A percentile compares a stretch with the other conserved stretches of the same genome.
Conservation (phyloP, 2,329 filamentous ascomycete species). For the Trichoderma sp. region DNA sequence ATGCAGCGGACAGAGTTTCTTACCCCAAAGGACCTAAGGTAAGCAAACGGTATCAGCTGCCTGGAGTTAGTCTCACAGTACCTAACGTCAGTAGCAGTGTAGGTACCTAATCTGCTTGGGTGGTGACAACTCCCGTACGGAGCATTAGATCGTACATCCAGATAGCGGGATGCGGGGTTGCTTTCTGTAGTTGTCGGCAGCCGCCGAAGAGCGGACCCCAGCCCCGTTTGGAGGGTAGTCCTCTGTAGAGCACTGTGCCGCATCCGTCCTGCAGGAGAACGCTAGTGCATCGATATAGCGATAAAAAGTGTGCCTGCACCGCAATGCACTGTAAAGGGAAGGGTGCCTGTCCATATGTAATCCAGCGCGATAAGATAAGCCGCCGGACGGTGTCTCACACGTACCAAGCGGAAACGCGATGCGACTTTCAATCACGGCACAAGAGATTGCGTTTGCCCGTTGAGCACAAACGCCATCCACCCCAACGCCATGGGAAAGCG, state of each 20-base stretch:
- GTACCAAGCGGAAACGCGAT: slow-evolving; percentile 14
- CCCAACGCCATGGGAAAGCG: slow-evolving; percentile 72
- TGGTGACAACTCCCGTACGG: not conserved
- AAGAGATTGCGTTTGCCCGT: slow-evolving; percentile 5
- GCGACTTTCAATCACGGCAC: slow-evolving; percentile 12
- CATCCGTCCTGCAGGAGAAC: not conserved
- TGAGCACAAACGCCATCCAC: not conserved
- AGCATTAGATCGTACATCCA: slow-evolving; percentile 8
- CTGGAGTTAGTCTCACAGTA: not conserved
- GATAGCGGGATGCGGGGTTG: slow-evolving; percentile 18
- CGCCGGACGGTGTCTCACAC: not conserved
- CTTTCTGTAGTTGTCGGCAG: slow-evolving; percentile 8
- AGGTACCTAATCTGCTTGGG: not conserved
- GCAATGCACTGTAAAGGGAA: not conserved
- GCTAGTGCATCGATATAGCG: not conserved
- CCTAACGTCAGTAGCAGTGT: not conserved
- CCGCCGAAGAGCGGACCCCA: slow-evolving; percentile 20
- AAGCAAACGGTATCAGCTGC: not conserved
- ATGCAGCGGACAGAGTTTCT: not conserved
- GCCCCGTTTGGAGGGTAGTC: not conserved
- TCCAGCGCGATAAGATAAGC: slow-evolving; percentile 17
- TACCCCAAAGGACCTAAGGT: not conserved
- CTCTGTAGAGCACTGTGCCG: not conserved
- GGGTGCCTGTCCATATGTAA: not conserved
- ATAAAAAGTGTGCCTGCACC: not conserved